These are phyloP conservation scores for Chlamydomonas sp. DNA, from an alignment of 139 green algal genomes.

Conservation along the genomic window DNA sequence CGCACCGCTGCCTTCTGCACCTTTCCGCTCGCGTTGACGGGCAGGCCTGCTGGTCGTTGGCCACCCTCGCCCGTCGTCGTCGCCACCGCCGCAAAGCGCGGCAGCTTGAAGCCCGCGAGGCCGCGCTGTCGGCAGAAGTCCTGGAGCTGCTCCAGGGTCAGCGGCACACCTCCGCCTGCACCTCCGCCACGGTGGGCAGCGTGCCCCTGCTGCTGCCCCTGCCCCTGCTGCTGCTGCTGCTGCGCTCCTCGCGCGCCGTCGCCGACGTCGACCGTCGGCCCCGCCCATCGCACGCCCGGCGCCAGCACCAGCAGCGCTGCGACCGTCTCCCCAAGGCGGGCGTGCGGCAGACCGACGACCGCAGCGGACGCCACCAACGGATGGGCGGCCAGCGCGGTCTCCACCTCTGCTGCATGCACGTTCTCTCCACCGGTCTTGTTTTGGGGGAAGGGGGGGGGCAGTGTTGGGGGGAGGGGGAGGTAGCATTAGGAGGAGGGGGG, in stretches of 20 bases:
- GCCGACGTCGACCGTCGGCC: neutral
- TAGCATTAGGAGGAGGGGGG: no score
- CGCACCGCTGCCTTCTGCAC: no score
- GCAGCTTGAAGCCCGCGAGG: slow-evolving; percentile 63
- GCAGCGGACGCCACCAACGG: slow-evolving; percentile 55
- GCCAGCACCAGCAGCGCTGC: neutral
- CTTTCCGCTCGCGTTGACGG: no score
- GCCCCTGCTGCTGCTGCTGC: slow-evolving; percentile 5
- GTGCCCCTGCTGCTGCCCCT: neutral
- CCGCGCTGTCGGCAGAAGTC: slow-evolving; percentile 36
- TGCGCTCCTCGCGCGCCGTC: neutral
- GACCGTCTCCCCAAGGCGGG: slow-evolving; percentile 67
- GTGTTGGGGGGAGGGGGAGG: no score
- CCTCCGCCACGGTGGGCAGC: neutral
- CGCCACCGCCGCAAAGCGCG: no score
- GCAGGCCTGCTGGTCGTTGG: no score
- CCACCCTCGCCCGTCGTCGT: no score
- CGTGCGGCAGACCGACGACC: slow-evolving; percentile 72
- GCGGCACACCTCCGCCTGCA: neutral
- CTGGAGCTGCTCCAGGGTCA: slow-evolving; percentile 31
- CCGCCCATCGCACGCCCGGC: neutral
- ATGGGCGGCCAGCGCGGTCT: slow-evolving; percentile 44
- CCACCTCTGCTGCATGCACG: slow-evolving; percentile 69
- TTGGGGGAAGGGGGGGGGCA: no score
- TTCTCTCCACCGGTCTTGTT: slow-evolving; percentile 86